Conservation (phyloP, 2,329 filamentous ascomycete genomes). For the Diaporthe helianthi region DNA sequence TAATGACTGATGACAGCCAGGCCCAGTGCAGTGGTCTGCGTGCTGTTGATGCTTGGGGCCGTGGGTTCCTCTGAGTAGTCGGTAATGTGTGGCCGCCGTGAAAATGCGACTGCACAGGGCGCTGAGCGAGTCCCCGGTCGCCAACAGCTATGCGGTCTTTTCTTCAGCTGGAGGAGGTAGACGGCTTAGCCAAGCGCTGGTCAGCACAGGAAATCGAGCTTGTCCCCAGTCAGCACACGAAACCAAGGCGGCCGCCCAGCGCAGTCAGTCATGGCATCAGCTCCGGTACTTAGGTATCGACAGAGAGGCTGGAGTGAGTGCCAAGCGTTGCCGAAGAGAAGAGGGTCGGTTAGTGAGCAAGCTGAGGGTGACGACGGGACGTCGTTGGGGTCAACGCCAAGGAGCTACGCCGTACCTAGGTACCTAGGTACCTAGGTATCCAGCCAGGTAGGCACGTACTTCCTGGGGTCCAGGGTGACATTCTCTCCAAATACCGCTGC, state of each 20-base stretch:
- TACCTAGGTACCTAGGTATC: too few species aligned
- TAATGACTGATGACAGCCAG: neutral
- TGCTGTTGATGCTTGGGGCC: neutral
- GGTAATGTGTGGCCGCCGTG: neutral
- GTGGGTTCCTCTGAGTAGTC: neutral
- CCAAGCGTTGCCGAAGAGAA: neutral
- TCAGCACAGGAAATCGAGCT: too few species aligned
- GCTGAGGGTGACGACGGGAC: slow-evolving; percentile 14
- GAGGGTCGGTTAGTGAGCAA: slow-evolving; percentile 11
- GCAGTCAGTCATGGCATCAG: neutral
- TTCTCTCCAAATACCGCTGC: too few species aligned
- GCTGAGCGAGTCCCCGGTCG: neutral
- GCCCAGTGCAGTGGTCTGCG: neutral
- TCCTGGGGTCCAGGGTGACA: too few species aligned
- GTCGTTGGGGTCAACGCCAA: slow-evolving; percentile 16
- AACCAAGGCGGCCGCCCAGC: slow-evolving; percentile 9
- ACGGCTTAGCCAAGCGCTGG: neutral
- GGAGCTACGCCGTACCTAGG: neutral
- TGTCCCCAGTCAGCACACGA: neutral
- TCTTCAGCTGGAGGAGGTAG: neutral
- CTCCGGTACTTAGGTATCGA: neutral
- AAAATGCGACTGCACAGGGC: neutral
- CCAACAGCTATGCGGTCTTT: slow-evolving; percentile 4
- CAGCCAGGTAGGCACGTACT: too few species aligned
- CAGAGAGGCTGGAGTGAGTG: neutral